Evolutionary conservation across 805 yeast genomes (phyloP).

Genomic region (Cyberlindnera mississippiensis): DNA sequence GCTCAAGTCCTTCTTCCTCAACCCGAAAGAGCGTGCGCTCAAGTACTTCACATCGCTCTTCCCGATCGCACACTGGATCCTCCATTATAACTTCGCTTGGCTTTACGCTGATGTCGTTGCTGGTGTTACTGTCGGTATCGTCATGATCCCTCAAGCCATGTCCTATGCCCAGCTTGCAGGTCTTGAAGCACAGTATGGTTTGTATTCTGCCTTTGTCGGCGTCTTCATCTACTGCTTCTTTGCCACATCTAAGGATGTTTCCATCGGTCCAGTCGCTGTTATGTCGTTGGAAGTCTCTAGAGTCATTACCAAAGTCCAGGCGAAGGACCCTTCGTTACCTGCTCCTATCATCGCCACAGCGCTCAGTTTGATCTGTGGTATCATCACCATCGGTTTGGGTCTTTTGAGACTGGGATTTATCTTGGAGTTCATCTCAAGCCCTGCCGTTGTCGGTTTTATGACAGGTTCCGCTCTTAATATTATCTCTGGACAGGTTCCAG

Average conservation of each 20-base stretch:
- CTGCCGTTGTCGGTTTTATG: conserved; percentile 94
- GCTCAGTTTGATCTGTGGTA: conserved; percentile 79
- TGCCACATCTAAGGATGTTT: conserved; percentile 93
- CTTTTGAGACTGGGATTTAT: conserved; percentile 80
- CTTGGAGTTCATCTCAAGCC: conserved; percentile 83
- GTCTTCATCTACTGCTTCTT: conserved; percentile 84
- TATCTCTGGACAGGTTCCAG: conserved; percentile 82
- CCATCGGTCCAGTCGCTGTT: conserved; percentile 96
- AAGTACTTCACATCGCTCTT: conserved; percentile 61
- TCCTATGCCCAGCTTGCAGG: conserved; percentile 89
- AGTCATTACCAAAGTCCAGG: conserved; percentile 63
- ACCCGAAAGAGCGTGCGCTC: conserved; percentile 27
- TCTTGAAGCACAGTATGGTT: conserved; percentile 76
- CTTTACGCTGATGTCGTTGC: conserved; percentile 79
- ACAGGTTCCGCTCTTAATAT: conserved; percentile 89
- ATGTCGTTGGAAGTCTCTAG: conserved; percentile 85
- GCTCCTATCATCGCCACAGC: conserved; percentile 79
- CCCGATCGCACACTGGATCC: conserved; percentile 81
- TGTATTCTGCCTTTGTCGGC: conserved; percentile 90
- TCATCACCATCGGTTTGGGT: conserved; percentile 80
- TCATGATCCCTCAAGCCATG: conserved; percentile 93
- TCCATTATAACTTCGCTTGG: conserved; percentile 81
- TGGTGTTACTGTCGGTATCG: conserved; percentile 91
- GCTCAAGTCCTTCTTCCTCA: conserved; percentile 4
- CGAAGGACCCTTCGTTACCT: conserved; percentile 41